A percentile compares a stretch with the other conserved stretches of the same genome.
phyloP scores from a whole-genome alignment of 768 basidiomycete species.

The Leccinum variicolor region DNA sequence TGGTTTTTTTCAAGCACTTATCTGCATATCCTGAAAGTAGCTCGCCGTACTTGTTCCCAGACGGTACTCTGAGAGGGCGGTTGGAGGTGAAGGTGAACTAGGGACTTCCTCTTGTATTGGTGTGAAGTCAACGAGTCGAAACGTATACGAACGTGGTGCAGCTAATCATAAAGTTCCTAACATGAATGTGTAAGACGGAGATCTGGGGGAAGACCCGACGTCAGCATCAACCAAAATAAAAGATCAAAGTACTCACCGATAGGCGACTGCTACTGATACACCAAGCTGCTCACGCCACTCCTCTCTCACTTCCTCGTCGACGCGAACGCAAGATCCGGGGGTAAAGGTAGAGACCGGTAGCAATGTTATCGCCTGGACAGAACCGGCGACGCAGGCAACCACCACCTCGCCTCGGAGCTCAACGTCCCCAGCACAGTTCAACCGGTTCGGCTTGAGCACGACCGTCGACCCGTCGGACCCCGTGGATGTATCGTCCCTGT shows the following conservation, averaged over 20 bases:
- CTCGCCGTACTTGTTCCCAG: background rate
- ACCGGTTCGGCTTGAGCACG: slow-evolving; percentile 23
- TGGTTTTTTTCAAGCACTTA: too few relatives aligned
- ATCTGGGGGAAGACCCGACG: too few relatives aligned
- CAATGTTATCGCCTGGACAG: background rate
- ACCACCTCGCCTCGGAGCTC: slow-evolving; percentile 17
- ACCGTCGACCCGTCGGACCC: background rate
- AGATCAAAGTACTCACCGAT: slow-evolving; percentile 46
- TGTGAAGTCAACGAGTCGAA: too few relatives aligned
- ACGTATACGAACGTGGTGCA: too few relatives aligned
- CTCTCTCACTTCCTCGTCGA: slow-evolving; percentile 20
- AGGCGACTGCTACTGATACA: slow-evolving; percentile 66
- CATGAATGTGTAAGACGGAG: too few relatives aligned
- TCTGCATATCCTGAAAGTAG: too few relatives aligned
- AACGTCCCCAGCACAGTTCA: slow-evolving; percentile 18
- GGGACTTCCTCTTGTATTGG: too few relatives aligned
- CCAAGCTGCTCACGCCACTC: slow-evolving; percentile 41
- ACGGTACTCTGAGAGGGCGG: too few relatives aligned
- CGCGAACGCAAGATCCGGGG: background rate
- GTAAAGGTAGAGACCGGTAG: background rate
- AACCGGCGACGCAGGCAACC: slow-evolving; percentile 20
- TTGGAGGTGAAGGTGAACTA: background rate
- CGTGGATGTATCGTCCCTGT: background rate
- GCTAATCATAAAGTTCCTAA: too few relatives aligned
- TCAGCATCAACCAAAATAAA: too few relatives aligned